phyloP scores from a whole-genome alignment of 495 filamentous ascomycete species.

The Aspergillus kassunensis region DNA sequence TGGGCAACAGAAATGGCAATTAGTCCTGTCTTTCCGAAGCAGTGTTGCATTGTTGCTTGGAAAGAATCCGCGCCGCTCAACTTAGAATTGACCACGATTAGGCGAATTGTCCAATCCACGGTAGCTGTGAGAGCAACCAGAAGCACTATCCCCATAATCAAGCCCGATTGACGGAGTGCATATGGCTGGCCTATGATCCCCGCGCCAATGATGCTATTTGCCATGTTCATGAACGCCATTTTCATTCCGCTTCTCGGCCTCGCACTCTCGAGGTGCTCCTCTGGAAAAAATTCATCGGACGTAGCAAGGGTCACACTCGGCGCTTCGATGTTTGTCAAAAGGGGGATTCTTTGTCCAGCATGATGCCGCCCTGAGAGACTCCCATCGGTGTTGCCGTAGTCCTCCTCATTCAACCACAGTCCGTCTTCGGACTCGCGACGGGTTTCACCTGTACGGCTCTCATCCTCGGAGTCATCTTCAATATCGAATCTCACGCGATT shows the following conservation, averaged over 20 bases:
- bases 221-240: constrained; percentile 97
- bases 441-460: constrained; percentile 35
- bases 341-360: constrained; percentile 57
- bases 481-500: constrained; percentile 89
- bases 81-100: constrained; percentile 96
- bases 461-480: constrained; percentile 33
- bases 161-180: constrained; percentile 84
- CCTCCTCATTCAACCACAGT: constrained; percentile 55
- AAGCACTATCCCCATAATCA: constrained; percentile 73
- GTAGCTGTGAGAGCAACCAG: constrained; percentile 74
- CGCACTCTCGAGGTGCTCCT: constrained; percentile 56
- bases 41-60: constrained; percentile 90
- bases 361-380: constrained; percentile 19
- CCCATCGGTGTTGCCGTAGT: constrained; percentile 38
- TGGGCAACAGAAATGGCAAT: constrained; percentile 88
- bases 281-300: constrained; percentile 53
- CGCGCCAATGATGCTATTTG: constrained; percentile 95
- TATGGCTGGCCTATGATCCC: constrained; percentile 98
- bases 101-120: constrained; percentile 92
- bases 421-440: constrained; percentile 40
- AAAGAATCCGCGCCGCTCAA: constrained; percentile 87
- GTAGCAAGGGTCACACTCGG: constrained; percentile 80
- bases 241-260: constrained; percentile 63
- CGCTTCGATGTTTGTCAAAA: constrained; percentile 82
- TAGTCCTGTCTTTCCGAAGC: constrained; percentile 82